phyloP scores from a whole-genome alignment of 441 rosid species.

The Pelargonium australe region DNA sequence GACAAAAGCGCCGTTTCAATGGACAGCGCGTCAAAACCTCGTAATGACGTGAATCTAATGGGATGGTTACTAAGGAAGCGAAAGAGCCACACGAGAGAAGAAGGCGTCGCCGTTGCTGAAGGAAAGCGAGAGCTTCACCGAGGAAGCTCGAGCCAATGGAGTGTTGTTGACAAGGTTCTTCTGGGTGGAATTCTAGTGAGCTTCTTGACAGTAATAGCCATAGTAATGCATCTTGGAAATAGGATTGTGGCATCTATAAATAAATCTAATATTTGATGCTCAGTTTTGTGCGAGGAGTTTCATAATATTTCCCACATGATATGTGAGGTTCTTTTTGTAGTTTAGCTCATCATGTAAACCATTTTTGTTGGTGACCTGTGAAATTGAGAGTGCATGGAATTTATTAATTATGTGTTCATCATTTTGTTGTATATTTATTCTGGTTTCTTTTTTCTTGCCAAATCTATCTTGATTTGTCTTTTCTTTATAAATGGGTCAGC shows the following conservation, averaged over 20 bases:
- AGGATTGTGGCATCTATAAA: conserved; percentile 21
- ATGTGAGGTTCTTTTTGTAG: not conserved
- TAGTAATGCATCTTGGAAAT: conserved; percentile 40
- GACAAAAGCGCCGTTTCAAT: conserved; percentile 22
- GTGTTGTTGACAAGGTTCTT: conserved; percentile 45
- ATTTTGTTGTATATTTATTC: too few relatives aligned
- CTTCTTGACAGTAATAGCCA: conserved; percentile 42
- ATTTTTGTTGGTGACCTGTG: too few relatives aligned
- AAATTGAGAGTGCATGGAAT: too few relatives aligned
- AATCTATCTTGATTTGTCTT: too few relatives aligned
- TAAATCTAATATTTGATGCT: not conserved
- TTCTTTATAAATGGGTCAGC: too few relatives aligned
- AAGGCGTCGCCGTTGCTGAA: conserved; percentile 16
- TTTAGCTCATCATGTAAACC: not conserved
- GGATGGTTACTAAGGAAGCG: conserved; percentile 53
- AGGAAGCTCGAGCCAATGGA: conserved; percentile 33
- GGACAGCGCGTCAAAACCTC: conserved; percentile 28
- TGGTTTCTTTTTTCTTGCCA: too few relatives aligned
- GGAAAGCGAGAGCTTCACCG: conserved; percentile 29
- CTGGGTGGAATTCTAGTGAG: conserved; percentile 58
- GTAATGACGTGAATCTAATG: conserved; percentile 25
- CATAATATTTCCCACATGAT: not conserved
- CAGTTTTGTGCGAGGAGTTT: not conserved
- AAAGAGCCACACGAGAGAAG: conserved; percentile 24
- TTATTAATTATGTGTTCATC: too few relatives aligned